Conservation (phyloP, 305 asterid species). For the Stenogyne calaminthoides region DNA sequence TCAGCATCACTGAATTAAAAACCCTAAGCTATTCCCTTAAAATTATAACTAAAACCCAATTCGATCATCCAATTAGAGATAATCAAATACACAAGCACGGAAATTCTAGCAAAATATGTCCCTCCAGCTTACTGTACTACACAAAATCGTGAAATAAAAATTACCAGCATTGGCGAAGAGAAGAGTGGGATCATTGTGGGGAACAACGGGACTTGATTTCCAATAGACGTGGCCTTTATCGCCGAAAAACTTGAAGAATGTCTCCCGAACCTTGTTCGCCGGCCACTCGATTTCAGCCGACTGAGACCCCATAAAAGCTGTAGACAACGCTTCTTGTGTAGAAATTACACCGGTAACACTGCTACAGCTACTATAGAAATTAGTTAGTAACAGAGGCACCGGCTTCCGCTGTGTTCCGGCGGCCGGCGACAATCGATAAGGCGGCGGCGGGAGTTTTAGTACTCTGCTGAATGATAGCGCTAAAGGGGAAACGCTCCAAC, state of each 20-base stretch:
- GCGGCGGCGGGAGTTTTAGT: slow-evolving; percentile 30
- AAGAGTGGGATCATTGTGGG: slow-evolving; percentile 92
- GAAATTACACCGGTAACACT: slow-evolving; percentile 16
- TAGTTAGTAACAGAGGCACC: slow-evolving; percentile 17
- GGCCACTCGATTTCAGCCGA: slow-evolving; percentile 67
- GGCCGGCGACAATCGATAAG: slow-evolving; percentile 30
- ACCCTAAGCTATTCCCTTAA: slow-evolving; percentile 2
- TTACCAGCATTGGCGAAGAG: slow-evolving; percentile 91
- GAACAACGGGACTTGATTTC: slow-evolving; percentile 94
- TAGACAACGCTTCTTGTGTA: slow-evolving; percentile 21
- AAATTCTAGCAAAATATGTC: background rate
- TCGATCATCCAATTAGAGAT: background rate
- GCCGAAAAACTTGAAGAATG: slow-evolving; percentile 68
- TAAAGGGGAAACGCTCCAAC: slow-evolving; percentile 30
- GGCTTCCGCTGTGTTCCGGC: slow-evolving; percentile 15
- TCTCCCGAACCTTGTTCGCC: slow-evolving; percentile 62
- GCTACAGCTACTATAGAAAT: slow-evolving; percentile 24
- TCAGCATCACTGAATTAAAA: background rate
- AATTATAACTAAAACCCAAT: slow-evolving; percentile 1
- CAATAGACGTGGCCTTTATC: slow-evolving; percentile 66
- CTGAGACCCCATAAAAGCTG: slow-evolving; percentile 61
- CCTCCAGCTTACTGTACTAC: background rate
- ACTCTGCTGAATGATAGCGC: slow-evolving; percentile 40
- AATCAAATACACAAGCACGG: background rate
- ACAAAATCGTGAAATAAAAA: background rate